Conservation (phyloP, 768 basidiomycete genomes). For the Naganishia friedmannii region DNA sequence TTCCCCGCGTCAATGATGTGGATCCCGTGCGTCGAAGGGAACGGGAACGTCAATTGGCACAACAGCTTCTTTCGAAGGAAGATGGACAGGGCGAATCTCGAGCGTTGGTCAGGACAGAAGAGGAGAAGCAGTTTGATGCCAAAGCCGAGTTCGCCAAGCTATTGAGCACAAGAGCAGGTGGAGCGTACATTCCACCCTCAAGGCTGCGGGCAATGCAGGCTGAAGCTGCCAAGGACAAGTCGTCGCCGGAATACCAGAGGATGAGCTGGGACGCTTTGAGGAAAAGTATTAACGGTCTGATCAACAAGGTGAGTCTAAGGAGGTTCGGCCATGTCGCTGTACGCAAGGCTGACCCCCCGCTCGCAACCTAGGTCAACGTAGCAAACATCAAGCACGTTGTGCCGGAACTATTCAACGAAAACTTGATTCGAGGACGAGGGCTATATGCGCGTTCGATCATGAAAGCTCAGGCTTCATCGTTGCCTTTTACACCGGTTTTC, state of each 20-base stretch:
- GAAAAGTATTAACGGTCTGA: conserved; percentile 97
- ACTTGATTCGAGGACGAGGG: conserved; percentile 87
- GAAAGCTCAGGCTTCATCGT: conserved; percentile 95
- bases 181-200: conserved; percentile 95
- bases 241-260: conserved; percentile 83
- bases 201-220: conserved; percentile 84
- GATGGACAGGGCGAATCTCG: conserved; percentile 49
- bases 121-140: conserved; percentile 62
- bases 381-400: conserved; percentile 92
- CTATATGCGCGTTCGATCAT: conserved; percentile 90
- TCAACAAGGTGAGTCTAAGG: conserved; percentile 67
- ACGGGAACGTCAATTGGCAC: conserved; percentile 74
- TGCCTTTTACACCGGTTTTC: conserved; percentile 96
- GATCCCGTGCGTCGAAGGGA: conserved; percentile 73
- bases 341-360: neutral
- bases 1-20: conserved; percentile 64
- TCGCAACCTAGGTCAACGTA: conserved; percentile 65
- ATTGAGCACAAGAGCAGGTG: conserved; percentile 74
- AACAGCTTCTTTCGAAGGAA: conserved; percentile 65
- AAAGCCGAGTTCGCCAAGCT: conserved; percentile 88
- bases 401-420: conserved; percentile 87
- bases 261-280: conserved; percentile 96
- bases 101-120: conserved; percentile 43
- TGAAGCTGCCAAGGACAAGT: conserved; percentile 76
- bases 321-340: neutral